A percentile compares a stretch with the other conserved stretches of the same genome.
These are phyloP conservation scores for Triticum monococcum DNA, from an alignment of 176 grass and related monocot genomes.

Conservation along the genomic window DNA sequence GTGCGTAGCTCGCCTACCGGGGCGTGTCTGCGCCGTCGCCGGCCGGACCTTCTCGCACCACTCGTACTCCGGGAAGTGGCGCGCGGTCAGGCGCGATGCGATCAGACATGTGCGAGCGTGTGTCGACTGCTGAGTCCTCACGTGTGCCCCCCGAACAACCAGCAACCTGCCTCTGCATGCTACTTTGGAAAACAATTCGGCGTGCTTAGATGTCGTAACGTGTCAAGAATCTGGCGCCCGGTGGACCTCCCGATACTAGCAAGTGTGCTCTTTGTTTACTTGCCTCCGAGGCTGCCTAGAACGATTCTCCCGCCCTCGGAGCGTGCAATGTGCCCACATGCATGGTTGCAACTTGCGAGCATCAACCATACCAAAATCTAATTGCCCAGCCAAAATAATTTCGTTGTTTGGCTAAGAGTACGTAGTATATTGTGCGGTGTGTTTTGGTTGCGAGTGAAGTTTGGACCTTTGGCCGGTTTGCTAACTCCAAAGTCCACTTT, in stretches of 20 bases:
- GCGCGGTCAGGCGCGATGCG: neutral
- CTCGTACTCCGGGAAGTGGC: slow-evolving; percentile 55
- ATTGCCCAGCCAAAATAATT: neutral
- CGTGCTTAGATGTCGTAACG: slow-evolving; percentile 41
- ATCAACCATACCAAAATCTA: neutral
- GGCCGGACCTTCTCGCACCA: slow-evolving; percentile 58
- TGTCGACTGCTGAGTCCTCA: slow-evolving; percentile 14
- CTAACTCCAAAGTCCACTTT: neutral
- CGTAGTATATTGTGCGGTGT: neutral
- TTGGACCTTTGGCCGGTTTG: too few species aligned
- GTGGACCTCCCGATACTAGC: neutral
- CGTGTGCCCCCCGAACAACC: slow-evolving; percentile 37
- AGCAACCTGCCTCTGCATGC: neutral
- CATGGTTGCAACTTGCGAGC: slow-evolving; percentile 15
- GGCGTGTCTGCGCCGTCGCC: slow-evolving; percentile 87
- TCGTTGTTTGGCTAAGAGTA: neutral
- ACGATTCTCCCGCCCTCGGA: slow-evolving; percentile 6
- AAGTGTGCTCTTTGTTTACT: neutral
- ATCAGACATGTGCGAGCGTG: slow-evolving; percentile 10
- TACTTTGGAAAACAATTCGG: neutral
- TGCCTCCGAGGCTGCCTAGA: neutral
- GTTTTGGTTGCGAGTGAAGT: too few species aligned
- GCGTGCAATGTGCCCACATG: slow-evolving; percentile 20
- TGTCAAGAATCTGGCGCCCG: slow-evolving; percentile 43
- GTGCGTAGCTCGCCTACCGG: slow-evolving; percentile 41